Base-by-base conservation (phyloP, 306 rosid genomes). In the Trifolium subterraneum region DNA sequence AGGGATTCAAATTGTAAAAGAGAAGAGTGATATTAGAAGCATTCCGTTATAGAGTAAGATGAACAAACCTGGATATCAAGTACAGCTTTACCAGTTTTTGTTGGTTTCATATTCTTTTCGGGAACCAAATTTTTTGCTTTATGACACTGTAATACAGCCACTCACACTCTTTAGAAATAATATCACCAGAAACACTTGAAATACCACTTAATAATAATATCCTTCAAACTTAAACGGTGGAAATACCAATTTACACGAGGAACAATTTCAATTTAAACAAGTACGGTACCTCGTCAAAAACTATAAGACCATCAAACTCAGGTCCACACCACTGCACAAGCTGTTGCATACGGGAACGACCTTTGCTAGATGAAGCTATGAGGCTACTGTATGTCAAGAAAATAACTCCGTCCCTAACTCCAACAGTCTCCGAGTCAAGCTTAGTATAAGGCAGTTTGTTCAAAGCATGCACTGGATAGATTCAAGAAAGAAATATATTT, bases 61-160 rank as follows among this genome's bases (percentile, higher is more conserved):
- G 39, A 35, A 73, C 81, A 72, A 76, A 93, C 98, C 98, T 93
- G 98, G 74, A 93, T 82, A 44, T 91, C 97, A 81, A 93, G 77
- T 76, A 93, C 98, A n/a, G 94, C 98, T 89, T 89, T 92, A 66
- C 97, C 98, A 6, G 97, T 93, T 75, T 92, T 93, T 70, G 98
- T 93, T 42, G 98, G 90, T 82, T 91, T 92, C 84, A 87, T 93
- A 68, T 94, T 96, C 77, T 90, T 68, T 86, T 93, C 98, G 23
- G 98, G 98, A 75, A 93, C 90, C 96, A 93, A 84, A 86, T 93
- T 91, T 84, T 93, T 93, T 41, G 98, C 98, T 84, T 93, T 93
- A 81, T 93, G 98, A 84, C 97, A 91, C 98, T 93, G 72, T 87
- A 93, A 80, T 86, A 69, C 82, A 85, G 85, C 82, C 86, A 79